Evolutionary conservation across 2,329 filamentous ascomycete genomes (phyloP).

Genomic region (Aspergillus ustus): DNA sequence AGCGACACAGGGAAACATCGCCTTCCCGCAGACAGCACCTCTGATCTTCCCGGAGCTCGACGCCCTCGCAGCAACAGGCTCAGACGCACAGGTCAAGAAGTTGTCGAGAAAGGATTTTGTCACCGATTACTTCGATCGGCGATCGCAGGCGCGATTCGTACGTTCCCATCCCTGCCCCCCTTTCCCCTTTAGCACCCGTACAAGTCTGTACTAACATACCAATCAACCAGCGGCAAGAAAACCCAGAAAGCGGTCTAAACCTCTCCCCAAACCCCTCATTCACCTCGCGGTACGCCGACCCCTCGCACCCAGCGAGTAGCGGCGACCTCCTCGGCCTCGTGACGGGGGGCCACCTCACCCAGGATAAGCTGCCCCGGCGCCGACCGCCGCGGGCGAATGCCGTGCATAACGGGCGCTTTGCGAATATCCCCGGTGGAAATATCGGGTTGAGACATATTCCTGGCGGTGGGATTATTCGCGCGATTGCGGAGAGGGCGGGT

Average conservation of each 20-base stretch:
- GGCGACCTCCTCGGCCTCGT: slow-evolving; percentile 54
- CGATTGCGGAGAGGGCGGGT: neutral
- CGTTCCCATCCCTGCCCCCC: slow-evolving; percentile 11
- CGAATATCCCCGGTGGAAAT: neutral
- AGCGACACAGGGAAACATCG: slow-evolving; percentile 40
- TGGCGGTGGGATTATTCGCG: neutral
- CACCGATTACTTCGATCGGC: slow-evolving; percentile 55
- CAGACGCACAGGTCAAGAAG: slow-evolving; percentile 11
- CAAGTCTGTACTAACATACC: neutral
- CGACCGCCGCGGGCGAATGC: too few relatives aligned
- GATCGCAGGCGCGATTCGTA: slow-evolving; percentile 54
- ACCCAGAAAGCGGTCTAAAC: slow-evolving; percentile 48
- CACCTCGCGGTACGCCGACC: slow-evolving; percentile 55
- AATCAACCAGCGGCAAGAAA: slow-evolving; percentile 36
- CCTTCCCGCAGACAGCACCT: slow-evolving; percentile 52
- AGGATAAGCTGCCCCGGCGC: neutral
- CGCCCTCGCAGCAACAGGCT: slow-evolving; percentile 10
- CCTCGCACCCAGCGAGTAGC: slow-evolving; percentile 56
- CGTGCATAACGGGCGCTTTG: neutral
- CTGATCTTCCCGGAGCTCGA: slow-evolving; percentile 56
- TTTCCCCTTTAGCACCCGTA: neutral
- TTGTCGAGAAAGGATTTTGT: slow-evolving; percentile 40
- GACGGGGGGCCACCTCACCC: slow-evolving; percentile 50
- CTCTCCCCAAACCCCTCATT: slow-evolving; percentile 43
- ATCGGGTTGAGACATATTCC: neutral